Percentiles rank a stretch among this genome's conserved stretches.
These are phyloP conservation scores for Ceratocystis albifundus DNA, from an alignment of 2,329 filamentous ascomycete genomes.

Conservation along the genomic window DNA sequence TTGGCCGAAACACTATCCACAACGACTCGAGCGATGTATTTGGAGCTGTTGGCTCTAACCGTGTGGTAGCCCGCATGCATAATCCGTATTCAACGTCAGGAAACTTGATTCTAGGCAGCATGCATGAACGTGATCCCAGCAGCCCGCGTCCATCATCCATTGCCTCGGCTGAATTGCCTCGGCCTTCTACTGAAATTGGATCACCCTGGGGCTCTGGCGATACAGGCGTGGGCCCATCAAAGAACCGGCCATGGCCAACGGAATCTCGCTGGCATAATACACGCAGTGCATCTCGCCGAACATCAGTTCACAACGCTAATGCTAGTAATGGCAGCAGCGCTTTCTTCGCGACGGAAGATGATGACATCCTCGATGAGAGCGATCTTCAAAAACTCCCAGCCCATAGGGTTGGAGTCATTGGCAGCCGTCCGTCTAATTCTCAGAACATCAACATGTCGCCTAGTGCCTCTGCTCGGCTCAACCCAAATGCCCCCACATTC, in stretches of 20 bases:
- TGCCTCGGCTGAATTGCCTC: constrained; percentile 57
- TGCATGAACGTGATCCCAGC: constrained; percentile 45
- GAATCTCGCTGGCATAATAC: constrained; percentile 40
- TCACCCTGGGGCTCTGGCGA: constrained; percentile 57
- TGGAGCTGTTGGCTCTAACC: constrained; percentile 29
- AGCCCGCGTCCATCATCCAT: constrained; percentile 58
- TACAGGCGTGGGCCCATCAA: constrained; percentile 37
- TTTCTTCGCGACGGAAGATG: constrained; percentile 44
- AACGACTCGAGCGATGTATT: constrained; percentile 34
- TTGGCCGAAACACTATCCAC: constrained; percentile 42
- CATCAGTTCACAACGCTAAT: constrained; percentile 68
- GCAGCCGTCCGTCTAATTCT: constrained; percentile 51
- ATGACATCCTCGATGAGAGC: constrained; percentile 50
- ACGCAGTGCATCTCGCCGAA: constrained; percentile 64
- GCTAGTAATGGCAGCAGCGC: constrained; percentile 31
- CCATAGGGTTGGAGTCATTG: constrained; percentile 57
- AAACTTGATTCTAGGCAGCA: constrained; percentile 38
- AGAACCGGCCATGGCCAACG: constrained; percentile 56
- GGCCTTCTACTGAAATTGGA: constrained; percentile 67
- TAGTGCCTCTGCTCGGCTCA: constrained; percentile 53
- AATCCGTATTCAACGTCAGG: constrained; percentile 42
- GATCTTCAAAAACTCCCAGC: constrained; percentile 45
- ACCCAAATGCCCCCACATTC: constrained; percentile 82
- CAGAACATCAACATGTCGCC: constrained; percentile 31
- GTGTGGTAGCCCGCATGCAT: constrained; percentile 35